phyloP scores from a whole-genome alignment of 257 asterid species.

The Jaltomata sinuosa region DNA sequence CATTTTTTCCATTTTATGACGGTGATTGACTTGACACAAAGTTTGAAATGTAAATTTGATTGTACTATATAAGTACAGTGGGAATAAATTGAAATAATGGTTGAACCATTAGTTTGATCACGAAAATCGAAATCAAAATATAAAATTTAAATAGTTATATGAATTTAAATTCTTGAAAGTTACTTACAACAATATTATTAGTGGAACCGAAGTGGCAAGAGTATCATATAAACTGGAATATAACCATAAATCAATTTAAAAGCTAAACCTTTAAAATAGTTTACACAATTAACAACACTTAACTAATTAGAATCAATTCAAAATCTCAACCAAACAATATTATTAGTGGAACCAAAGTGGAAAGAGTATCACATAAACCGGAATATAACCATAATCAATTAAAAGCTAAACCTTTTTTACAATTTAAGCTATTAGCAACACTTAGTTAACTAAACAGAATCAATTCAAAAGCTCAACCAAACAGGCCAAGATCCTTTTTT shows the following conservation, averaged over 20 bases:
- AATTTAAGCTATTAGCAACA: neutral
- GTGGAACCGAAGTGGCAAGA: neutral
- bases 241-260: neutral
- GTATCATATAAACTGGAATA: neutral
- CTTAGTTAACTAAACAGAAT: neutral
- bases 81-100: neutral
- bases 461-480: neutral
- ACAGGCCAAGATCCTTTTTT: neutral
- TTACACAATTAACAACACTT: too few species aligned
- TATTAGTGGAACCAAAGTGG: too few species aligned
- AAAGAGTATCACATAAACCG: too few species aligned
- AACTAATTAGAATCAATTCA: too few species aligned
- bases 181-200: neutral
- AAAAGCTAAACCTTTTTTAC: neutral
- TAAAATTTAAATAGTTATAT: neutral
- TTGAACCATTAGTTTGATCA: neutral
- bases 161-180: neutral
- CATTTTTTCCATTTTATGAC: neutral
- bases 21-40: neutral
- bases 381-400: neutral
- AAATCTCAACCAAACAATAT: too few species aligned
- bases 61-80: neutral
- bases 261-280: neutral
- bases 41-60: neutral
- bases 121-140: neutral